Percentiles rank a stretch among this genome's conserved stretches.
These are phyloP conservation scores for Lunasporangiospora selenospora DNA, from an alignment of 192 early-diverging fungal species.

Conservation along the genomic window DNA sequence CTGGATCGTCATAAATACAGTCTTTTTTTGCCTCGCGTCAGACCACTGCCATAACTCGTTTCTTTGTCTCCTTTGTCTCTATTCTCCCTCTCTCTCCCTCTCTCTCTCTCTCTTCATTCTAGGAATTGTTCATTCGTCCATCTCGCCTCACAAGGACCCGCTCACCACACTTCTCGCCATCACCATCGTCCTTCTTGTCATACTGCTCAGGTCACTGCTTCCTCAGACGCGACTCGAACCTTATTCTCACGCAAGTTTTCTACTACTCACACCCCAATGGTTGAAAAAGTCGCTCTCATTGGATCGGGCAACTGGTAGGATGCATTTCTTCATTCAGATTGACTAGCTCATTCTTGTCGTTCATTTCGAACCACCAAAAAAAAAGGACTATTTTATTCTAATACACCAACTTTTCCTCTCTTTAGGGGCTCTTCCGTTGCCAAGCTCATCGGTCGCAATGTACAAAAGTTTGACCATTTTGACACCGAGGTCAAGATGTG, in stretches of 20 bases:
- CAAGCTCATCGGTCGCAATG: slow-evolving; percentile 89
- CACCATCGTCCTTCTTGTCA: too few species aligned
- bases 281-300: slow-evolving; percentile 86
- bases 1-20: too few species aligned
- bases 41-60: too few species aligned
- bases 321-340: slow-evolving; percentile 2
- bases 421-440: slow-evolving; percentile 94
- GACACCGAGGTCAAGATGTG: slow-evolving; percentile 89
- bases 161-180: neutral
- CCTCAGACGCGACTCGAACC: too few species aligned
- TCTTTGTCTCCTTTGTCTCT: neutral
- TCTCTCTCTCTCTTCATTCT: neutral
- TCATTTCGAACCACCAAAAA: too few species aligned
- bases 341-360: too few species aligned
- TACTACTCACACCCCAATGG: slow-evolving; percentile 10
- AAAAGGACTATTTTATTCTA: neutral
- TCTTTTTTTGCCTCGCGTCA: too few species aligned
- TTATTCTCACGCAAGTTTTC: neutral
- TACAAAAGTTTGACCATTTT: slow-evolving; percentile 62
- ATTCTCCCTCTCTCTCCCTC: neutral
- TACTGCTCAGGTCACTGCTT: too few species aligned
- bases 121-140: neutral
- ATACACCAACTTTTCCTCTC: neutral
- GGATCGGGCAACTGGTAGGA: slow-evolving; percentile 95
- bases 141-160: neutral